A percentile compares a stretch with the other conserved stretches of the same genome.
phyloP scores from a whole-genome alignment of 1,284 basidiomycete species.

The Moesziomyces globuligerus region DNA sequence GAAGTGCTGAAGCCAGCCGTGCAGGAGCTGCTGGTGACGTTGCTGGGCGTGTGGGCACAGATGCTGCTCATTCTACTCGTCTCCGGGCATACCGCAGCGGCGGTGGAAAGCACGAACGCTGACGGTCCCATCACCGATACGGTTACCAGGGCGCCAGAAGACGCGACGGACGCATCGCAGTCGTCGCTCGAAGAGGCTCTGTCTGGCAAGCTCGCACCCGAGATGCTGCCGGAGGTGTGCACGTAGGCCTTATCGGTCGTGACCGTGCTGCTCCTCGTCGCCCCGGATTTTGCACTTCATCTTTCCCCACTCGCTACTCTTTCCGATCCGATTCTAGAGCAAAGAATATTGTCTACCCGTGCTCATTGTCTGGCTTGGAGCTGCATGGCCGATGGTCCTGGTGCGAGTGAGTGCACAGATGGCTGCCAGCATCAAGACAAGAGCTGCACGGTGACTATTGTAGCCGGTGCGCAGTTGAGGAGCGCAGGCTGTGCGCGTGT shows the following conservation, averaged over 20 bases:
- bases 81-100: slow-evolving; percentile 1
- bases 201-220: neutral
- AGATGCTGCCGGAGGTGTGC: neutral
- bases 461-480: too few species aligned
- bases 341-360: slow-evolving; percentile 6
- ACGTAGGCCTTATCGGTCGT: too few species aligned
- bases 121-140: neutral
- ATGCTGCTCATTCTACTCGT: slow-evolving; percentile 16
- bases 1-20: slow-evolving; percentile 11
- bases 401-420: neutral
- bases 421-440: too few species aligned
- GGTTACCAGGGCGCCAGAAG: neutral
- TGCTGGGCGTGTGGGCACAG: slow-evolving; percentile 31
- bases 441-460: too few species aligned
- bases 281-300: neutral
- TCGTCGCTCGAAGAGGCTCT: neutral
- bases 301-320: slow-evolving; percentile 16
- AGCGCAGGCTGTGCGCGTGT: too few species aligned
- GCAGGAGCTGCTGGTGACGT: slow-evolving; percentile 15
- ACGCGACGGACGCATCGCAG: neutral
- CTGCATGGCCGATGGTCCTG: neutral
- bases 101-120: neutral
- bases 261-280: neutral
- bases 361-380: neutral
- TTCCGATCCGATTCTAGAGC: slow-evolving; percentile 14